Conservation (phyloP, 306 rosid species). For the Cotoneaster glaucophyllus region DNA sequence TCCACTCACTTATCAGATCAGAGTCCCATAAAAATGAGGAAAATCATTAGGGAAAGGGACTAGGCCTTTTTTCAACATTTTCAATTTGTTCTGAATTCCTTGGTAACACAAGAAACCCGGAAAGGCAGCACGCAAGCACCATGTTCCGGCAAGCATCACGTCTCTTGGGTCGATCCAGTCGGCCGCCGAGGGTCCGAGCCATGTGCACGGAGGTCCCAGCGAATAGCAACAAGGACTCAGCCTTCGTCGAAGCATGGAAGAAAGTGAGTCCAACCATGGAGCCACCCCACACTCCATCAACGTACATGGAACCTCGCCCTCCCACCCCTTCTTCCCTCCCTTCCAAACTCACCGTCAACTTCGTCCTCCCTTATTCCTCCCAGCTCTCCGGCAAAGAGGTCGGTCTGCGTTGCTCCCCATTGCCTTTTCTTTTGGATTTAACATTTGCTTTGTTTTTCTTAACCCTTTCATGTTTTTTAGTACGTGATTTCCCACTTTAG, state of each 20-base stretch:
- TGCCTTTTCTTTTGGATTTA: background rate
- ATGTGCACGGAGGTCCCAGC: conserved; percentile 46
- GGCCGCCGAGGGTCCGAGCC: conserved; percentile 17
- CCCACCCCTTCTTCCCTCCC: conserved; percentile 52
- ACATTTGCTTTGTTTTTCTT: background rate
- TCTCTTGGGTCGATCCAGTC: conserved; percentile 29
- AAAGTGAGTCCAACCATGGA: conserved; percentile 48
- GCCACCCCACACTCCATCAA: conserved; percentile 63
- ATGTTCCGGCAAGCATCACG: conserved; percentile 64
- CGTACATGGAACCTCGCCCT: conserved; percentile 60
- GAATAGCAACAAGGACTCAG: background rate
- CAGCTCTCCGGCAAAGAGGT: conserved; percentile 72
- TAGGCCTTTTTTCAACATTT: background rate
- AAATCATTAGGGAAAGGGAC: background rate
- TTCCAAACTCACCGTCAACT: conserved; percentile 69
- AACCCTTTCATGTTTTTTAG: no score
- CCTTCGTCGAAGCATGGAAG: conserved; percentile 56
- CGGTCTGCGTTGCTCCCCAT: no score
- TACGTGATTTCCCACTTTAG: no score
- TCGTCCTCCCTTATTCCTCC: conserved; percentile 73
- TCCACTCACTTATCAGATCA: background rate
- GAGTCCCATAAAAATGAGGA: background rate
- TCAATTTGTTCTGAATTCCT: background rate
- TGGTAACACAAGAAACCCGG: background rate
- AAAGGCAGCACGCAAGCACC: background rate